phyloP scores from a whole-genome alignment of 1,139 yeast genomes.

The Keqinozyma sinolaborantium region DNA sequence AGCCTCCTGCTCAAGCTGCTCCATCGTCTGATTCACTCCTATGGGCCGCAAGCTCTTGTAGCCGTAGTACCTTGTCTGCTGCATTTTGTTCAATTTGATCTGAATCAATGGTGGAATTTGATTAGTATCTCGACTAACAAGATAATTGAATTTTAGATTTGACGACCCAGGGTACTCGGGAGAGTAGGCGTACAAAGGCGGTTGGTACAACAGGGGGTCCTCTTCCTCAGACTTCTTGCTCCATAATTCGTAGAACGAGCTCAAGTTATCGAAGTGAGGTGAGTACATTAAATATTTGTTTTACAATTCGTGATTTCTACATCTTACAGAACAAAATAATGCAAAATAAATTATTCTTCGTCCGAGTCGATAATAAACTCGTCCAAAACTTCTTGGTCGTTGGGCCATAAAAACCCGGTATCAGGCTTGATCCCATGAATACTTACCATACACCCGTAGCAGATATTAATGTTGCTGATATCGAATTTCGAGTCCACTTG shows the following conservation, averaged over 20 bases:
- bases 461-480: constrained; percentile 31
- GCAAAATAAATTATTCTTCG: constrained; percentile 2
- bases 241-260: constrained; percentile 11
- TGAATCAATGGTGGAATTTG: constrained; percentile 28
- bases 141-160: constrained; percentile 13
- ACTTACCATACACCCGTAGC: constrained; percentile 79
- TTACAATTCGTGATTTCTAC: too few relatives aligned
- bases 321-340: too few relatives aligned
- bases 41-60: constrained; percentile 48
- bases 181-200: constrained; percentile 52
- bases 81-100: constrained; percentile 36
- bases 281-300: too few relatives aligned
- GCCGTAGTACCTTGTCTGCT: constrained; percentile 45
- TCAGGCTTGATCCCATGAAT: constrained; percentile 40
- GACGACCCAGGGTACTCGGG: constrained; percentile 53
- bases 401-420: constrained; percentile 49
- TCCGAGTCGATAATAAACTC: constrained; percentile 41
- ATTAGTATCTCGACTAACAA: constrained; percentile 15
- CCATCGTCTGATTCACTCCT: constrained; percentile 56
- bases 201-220: constrained; percentile 30
- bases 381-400: constrained; percentile 36
- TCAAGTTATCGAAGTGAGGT: constrained; percentile 10
- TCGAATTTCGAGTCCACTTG: not conserved
- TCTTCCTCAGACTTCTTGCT: constrained; percentile 7
- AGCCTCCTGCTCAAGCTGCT: constrained; percentile 33